Conservation (phyloP, 371 early-diverging fungal species). For the Mucor irregularis region DNA sequence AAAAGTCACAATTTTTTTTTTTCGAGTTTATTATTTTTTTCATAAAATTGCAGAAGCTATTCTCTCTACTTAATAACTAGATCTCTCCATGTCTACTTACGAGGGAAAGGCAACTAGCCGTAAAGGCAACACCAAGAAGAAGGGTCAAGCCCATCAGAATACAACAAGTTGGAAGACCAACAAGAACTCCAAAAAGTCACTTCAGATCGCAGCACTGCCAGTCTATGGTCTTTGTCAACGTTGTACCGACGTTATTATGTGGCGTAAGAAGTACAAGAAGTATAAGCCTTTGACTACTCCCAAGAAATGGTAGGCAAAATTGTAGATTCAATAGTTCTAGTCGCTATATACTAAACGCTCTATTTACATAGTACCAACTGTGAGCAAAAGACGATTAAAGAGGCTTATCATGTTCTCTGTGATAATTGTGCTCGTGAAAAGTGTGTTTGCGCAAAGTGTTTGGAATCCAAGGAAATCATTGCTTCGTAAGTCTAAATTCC, state of each 20-base stretch:
- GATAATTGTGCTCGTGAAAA: slow-evolving; percentile 77
- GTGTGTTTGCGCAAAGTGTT: slow-evolving; percentile 94
- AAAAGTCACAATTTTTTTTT: slow-evolving; percentile 7
- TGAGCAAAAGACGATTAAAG: slow-evolving; percentile 81
- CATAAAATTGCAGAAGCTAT: neutral
- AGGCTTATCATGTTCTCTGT: slow-evolving; percentile 96
- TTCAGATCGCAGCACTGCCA: slow-evolving; percentile 78
- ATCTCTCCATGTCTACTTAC: slow-evolving; percentile 26
- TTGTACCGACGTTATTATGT: slow-evolving; percentile 88
- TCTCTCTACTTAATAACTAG: too few relatives aligned
- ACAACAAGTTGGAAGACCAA: slow-evolving; percentile 83
- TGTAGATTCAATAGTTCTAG: too few relatives aligned
- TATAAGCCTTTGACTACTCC: slow-evolving; percentile 94
- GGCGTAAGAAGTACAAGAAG: slow-evolving; percentile 93
- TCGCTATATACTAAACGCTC: neutral
- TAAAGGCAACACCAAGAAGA: slow-evolving; percentile 69
- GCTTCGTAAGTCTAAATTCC: slow-evolving; percentile 36
- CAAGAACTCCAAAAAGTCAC: slow-evolving; percentile 80
- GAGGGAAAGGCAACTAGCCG: slow-evolving; percentile 49
- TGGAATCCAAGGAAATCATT: slow-evolving; percentile 72
- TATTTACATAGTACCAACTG: slow-evolving; percentile 51
- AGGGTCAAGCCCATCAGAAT: slow-evolving; percentile 89
- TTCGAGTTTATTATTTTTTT: slow-evolving; percentile 2
- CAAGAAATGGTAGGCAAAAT: slow-evolving; percentile 83
- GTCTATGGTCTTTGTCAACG: slow-evolving; percentile 86